Evolutionary conservation across 495 filamentous ascomycete species (phyloP), one percentile per base, ranked within the genome.

Genomic region (Talaromyces borbonicus): DNA sequence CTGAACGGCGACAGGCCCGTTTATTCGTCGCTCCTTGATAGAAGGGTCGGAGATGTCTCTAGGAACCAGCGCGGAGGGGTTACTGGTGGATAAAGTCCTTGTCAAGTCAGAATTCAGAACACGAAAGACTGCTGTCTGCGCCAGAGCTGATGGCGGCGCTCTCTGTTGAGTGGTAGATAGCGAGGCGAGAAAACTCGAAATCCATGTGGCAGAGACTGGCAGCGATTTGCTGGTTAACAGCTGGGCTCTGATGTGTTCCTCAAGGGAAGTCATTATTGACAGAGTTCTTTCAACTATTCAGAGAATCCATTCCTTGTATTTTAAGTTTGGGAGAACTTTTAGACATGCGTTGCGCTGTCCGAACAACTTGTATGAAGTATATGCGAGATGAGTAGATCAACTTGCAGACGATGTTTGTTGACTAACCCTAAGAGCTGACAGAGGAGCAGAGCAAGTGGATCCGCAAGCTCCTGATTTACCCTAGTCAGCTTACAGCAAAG

Each of bases 91-190:
- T 27, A 77, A 64, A 0, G 83, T 74, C 2, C 69, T 64, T 4
- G 79, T 79, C 36, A 95, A 73, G 68, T 97, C 84, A 18, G 82
- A 77, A 35, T 80, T 73, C 5, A 95, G 78, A 19, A 96, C 61
- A 43, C 90, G 90, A 57, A 85, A 83, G 32, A 84, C 75, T 12
- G 87, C 84, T 12, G 90, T 93, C 36, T 85, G 80, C 41, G 81
- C 68, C 14, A 96, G 72, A 9, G 84, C 80, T 11, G 80, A 72
- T 19, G 88, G 57, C 4, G 90, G 83, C 1, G 80, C 77, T 5
- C 75, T 77, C 50, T 72, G 67, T 38, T 67, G 61, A 29, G 55
- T 52, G 7, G 54, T 35, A 31, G 51, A 46, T 15, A 60, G 59
- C n/a, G 56, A 59, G 27, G 60, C 51, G 7, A 75, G 40, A 49